Conservation (phyloP, 768 basidiomycete species). For the Pulveroboletus sp. region DNA sequence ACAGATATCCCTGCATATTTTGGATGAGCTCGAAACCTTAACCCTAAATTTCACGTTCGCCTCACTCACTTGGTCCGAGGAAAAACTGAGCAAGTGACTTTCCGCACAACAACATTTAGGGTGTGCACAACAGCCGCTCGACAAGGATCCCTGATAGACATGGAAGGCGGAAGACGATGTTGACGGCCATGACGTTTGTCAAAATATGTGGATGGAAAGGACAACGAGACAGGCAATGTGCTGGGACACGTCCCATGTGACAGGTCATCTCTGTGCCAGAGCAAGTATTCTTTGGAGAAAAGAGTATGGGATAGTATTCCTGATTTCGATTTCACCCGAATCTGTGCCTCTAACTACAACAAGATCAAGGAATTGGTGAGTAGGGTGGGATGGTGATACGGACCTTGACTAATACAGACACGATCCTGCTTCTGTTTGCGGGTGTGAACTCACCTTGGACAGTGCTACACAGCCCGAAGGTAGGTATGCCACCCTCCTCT, state of each 20-base stretch:
- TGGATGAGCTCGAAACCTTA: slow-evolving; percentile 2
- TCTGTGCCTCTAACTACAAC: slow-evolving; percentile 23
- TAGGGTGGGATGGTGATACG: not conserved
- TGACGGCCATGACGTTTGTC: slow-evolving; percentile 19
- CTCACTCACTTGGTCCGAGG: slow-evolving; percentile 20
- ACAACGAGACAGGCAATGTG: slow-evolving; percentile 27
- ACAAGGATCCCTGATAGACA: slow-evolving; percentile 24
- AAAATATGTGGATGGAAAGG: slow-evolving; percentile 28
- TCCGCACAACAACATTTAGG: slow-evolving; percentile 25
- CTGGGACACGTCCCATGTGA: slow-evolving; percentile 21
- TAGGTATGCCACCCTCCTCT: slow-evolving; percentile 27
- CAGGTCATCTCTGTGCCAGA: slow-evolving; percentile 22
- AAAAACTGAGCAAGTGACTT: slow-evolving; percentile 17
- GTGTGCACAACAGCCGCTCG: slow-evolving; percentile 25
- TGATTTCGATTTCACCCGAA: slow-evolving; percentile 16
- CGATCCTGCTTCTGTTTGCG: slow-evolving; percentile 21
- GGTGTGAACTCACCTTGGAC: slow-evolving; percentile 30
- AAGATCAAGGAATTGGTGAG: not conserved
- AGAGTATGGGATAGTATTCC: slow-evolving; percentile 11
- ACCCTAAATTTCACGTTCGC: not conserved
- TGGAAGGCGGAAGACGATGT: slow-evolving; percentile 30
- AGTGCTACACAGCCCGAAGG: slow-evolving; percentile 29
- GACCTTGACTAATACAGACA: slow-evolving; percentile 29
- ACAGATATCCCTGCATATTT: slow-evolving; percentile 16
- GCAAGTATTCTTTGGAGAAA: slow-evolving; percentile 21